These are phyloP conservation scores for Hypoxylon sp. DNA, from an alignment of 2,329 filamentous ascomycete species.

Conservation along the genomic window DNA sequence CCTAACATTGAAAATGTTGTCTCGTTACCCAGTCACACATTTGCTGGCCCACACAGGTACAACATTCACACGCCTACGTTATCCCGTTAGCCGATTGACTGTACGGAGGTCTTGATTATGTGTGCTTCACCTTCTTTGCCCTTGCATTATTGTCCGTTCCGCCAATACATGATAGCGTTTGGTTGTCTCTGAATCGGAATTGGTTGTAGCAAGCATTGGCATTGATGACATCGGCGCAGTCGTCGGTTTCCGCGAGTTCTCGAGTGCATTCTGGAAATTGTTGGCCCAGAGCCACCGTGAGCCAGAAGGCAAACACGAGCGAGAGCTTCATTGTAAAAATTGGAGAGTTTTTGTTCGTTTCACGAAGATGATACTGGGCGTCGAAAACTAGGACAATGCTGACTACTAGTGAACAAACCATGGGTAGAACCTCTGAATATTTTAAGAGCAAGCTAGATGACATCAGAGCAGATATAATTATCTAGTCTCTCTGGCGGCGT, in stretches of 20 bases:
- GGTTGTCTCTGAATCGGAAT: conserved; percentile 54
- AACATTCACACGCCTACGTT: conserved; percentile 57
- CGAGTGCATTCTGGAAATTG: conserved; percentile 52
- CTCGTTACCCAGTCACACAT: conserved; percentile 58
- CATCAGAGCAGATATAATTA: conserved; percentile 37
- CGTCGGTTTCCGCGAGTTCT: conserved; percentile 56
- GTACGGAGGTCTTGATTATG: background rate
- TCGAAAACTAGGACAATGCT: conserved; percentile 6
- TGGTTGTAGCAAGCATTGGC: conserved; percentile 60
- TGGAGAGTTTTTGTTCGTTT: conserved; percentile 6
- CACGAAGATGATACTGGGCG: conserved; percentile 2
- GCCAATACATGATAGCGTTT: conserved; percentile 57
- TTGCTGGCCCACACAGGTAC: conserved; percentile 54
- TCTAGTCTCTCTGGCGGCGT: background rate
- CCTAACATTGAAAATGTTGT: conserved; percentile 48
- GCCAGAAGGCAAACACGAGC: conserved; percentile 45
- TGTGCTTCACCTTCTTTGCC: conserved; percentile 52
- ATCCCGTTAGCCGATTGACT: conserved; percentile 3
- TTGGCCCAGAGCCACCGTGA: conserved; percentile 49
- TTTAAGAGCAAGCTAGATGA: conserved; percentile 14
- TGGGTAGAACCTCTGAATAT: conserved; percentile 26
- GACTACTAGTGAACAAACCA: conserved; percentile 32
- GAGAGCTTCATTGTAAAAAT: conserved; percentile 45
- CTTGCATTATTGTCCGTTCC: conserved; percentile 54
- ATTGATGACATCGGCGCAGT: conserved; percentile 59